A percentile compares a stretch with the other conserved stretches of the same genome.
Conservation (phyloP, 495 filamentous ascomycete species). For the Lasiosphaeria miniovina region DNA sequence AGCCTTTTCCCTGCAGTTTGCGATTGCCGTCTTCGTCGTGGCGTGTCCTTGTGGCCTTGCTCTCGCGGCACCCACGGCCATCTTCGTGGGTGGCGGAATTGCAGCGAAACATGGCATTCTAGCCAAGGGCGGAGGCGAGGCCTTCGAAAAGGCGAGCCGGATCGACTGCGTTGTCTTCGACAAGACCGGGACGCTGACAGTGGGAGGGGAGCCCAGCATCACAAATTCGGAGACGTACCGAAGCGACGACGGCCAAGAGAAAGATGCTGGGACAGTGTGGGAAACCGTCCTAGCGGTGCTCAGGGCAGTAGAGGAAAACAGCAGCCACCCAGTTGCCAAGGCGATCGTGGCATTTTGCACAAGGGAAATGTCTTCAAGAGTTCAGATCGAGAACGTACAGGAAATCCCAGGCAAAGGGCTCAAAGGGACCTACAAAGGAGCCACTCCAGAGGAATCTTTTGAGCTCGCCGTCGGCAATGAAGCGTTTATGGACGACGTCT, state of each 20-base stretch:
- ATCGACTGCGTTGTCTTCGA: constrained; percentile 90
- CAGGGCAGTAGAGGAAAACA: constrained; percentile 71
- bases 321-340: constrained; percentile 82
- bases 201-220: constrained; percentile 76
- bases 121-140: constrained; percentile 92
- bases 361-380: constrained; percentile 24
- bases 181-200: constrained; percentile 90
- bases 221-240: constrained; percentile 60
- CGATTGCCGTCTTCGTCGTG: constrained; percentile 92
- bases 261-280: constrained; percentile 4
- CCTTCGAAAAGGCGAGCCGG: constrained; percentile 87
- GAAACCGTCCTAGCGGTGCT: constrained; percentile 48
- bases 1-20: constrained; percentile 85
- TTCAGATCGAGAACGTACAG: constrained; percentile 50
- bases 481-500: constrained; percentile 56
- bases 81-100: constrained; percentile 87
- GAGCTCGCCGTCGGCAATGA: constrained; percentile 86
- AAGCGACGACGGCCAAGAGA: constrained; percentile 9
- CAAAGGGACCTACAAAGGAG: constrained; percentile 61
- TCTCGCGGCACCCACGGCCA: constrained; percentile 86
- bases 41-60: constrained; percentile 93
- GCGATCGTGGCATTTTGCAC: constrained; percentile 71
- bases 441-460: constrained; percentile 36
- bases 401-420: constrained; percentile 84
- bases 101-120: constrained; percentile 87